These are phyloP conservation scores for Flaveria linearis DNA, from an alignment of 129 eudicot species.

Conservation along the genomic window DNA sequence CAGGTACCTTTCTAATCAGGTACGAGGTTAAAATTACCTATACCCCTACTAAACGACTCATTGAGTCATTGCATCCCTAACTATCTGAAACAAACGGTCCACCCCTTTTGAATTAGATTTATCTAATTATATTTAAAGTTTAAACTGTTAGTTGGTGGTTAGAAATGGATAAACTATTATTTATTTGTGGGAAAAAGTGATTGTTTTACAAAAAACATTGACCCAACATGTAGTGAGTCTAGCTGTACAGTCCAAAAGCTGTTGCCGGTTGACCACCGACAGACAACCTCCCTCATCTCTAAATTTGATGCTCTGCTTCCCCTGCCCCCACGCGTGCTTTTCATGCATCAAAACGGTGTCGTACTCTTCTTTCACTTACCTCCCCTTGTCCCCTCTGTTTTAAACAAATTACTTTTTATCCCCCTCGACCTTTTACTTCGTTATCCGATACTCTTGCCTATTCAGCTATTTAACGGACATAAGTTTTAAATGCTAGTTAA, in stretches of 20 bases:
- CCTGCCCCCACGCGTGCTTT: slow-evolving; percentile 36
- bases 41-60: too few species aligned
- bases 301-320: slow-evolving; percentile 19
- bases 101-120: too few species aligned
- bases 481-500: too few species aligned
- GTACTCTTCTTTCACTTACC: neutral
- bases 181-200: neutral
- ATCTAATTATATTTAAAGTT: too few species aligned
- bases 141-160: too few species aligned
- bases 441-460: too few species aligned
- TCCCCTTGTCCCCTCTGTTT: neutral
- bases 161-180: too few species aligned
- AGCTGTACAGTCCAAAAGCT: slow-evolving; percentile 28
- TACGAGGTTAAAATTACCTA: too few species aligned
- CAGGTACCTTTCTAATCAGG: too few species aligned
- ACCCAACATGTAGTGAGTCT: slow-evolving; percentile 23
- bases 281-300: slow-evolving; percentile 36
- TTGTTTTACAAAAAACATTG: slow-evolving; percentile 27
- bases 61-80: too few species aligned
- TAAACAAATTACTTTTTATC: neutral
- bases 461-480: too few species aligned
- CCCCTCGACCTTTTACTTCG: neutral
- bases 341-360: slow-evolving; percentile 1
- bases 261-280: slow-evolving; percentile 52
- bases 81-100: too few species aligned